Base-by-base conservation (phyloP, 2,329 filamentous ascomycete genomes). In the Diaporthe batatas region DNA sequence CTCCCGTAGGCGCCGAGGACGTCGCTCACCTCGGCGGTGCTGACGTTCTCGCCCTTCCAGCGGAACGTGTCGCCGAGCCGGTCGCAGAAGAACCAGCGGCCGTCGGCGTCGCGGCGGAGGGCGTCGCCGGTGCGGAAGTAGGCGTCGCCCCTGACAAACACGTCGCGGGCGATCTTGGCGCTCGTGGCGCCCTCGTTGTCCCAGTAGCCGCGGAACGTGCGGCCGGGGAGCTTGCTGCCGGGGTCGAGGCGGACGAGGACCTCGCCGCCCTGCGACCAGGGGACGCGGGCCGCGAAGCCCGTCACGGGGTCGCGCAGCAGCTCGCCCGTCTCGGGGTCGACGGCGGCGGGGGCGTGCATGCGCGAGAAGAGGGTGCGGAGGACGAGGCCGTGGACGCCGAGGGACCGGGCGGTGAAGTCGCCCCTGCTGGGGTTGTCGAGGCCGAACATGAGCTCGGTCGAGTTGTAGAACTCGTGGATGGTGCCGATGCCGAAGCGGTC, bases 391-490 rank as follows among this genome's bases (percentile, higher is more conserved):
- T 95, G 92, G 77, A 94, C 91, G 1, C 93, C 93, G 3, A 95
- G 92, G 36, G 88, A 86, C 6, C 89, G 87, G 8, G 89, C 86
- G 5, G 88, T 85, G 79, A 90, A 94, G 32, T 91, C 89, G 1
- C 92, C 89, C 68, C 86, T 83, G 70, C 88, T 88, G 29, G 86
- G 80, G 77, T 93, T 93, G 71, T 90, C 81, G 12, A 94, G 82
- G 0, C 81, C 80, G 77, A 95, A 87, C 65, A 94, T 86, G 39
- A 92, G 92, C 81, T 95, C 93, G 1, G 91, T 93, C 72, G 91
- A 93, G 79, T 92, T 93, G 85, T 94, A 95, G 82, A 95, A 94
- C 80, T 95, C 93, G 74, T 84, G 85, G 2, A 95, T 89, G 36
- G 88, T 86, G 16, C 86, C 81, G 75, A 93, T 87, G 68, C 87